These are phyloP conservation scores for Magnusiomyces suaveolens DNA, from an alignment of 1,139 yeast genomes.

Conservation along the genomic window DNA sequence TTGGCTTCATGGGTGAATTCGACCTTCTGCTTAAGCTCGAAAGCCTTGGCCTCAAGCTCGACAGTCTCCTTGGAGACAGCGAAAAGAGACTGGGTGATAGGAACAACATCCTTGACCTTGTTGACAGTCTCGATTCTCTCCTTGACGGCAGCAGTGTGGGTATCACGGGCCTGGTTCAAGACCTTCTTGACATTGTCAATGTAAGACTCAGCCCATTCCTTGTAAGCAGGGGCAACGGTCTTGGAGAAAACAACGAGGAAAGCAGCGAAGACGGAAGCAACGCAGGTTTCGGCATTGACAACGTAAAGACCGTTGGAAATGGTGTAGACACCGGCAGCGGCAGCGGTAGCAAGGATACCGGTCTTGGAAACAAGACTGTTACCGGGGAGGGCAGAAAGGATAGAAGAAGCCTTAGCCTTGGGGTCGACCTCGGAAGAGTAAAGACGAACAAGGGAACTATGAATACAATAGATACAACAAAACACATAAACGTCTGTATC, in stretches of 20 bases:
- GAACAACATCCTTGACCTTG: slow-evolving; percentile 83
- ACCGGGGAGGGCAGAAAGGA: slow-evolving; percentile 91
- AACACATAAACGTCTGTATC: background rate
- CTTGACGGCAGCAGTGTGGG: slow-evolving; percentile 87
- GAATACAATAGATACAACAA: slow-evolving; percentile 2
- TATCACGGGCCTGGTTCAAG: slow-evolving; percentile 78
- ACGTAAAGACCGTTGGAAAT: slow-evolving; percentile 88
- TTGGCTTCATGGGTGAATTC: slow-evolving; percentile 85
- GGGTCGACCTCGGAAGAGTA: slow-evolving; percentile 53
- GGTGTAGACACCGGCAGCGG: slow-evolving; percentile 91
- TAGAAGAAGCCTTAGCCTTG: slow-evolving; percentile 80
- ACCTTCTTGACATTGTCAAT: slow-evolving; percentile 71
- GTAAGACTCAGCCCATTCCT: slow-evolving; percentile 91
- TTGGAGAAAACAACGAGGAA: slow-evolving; percentile 71
- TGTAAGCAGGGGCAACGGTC: slow-evolving; percentile 87
- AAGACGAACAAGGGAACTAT: slow-evolving; percentile 19
- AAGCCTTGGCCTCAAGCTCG: slow-evolving; percentile 85
- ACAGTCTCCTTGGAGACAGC: slow-evolving; percentile 95
- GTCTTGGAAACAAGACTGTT: slow-evolving; percentile 81
- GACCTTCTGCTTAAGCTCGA: slow-evolving; percentile 84
- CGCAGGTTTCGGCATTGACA: slow-evolving; percentile 86
- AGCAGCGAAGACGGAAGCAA: slow-evolving; percentile 70
- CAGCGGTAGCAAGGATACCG: slow-evolving; percentile 86
- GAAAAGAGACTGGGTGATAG: slow-evolving; percentile 83
- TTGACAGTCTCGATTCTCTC: slow-evolving; percentile 82